A percentile compares a stretch with the other conserved stretches of the same genome.
Conservation (phyloP, 1,139 yeast species). For the Hyphopichia khmerensis region DNA sequence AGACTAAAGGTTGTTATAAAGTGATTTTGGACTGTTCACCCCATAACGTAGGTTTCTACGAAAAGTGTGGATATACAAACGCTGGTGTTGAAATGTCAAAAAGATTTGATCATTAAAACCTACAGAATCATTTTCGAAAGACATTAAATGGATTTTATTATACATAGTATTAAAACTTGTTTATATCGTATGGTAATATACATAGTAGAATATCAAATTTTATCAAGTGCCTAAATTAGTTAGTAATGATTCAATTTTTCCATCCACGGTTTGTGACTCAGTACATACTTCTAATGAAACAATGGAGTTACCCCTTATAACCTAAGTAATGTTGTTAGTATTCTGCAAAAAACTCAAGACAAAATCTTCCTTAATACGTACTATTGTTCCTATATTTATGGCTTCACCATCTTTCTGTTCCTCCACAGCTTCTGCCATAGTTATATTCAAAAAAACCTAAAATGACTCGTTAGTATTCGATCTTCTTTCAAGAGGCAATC, state of each 20-base stretch:
- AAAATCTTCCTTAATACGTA: too few species aligned
- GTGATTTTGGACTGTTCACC: conserved; percentile 86
- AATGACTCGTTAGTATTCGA: neutral
- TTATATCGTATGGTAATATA: neutral
- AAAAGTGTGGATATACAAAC: conserved; percentile 70
- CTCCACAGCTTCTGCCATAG: conserved; percentile 73
- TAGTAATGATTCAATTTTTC: conserved; percentile 3
- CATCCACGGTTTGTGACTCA: neutral
- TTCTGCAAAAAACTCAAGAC: too few species aligned
- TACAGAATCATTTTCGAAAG: neutral
- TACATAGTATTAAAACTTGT: neutral
- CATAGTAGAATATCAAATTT: conserved; percentile 11
- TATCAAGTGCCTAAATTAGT: conserved; percentile 22
- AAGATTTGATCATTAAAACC: conserved; percentile 16
- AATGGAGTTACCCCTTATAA: conserved; percentile 61
- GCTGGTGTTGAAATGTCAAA: conserved; percentile 75
- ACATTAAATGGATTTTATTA: too few species aligned
- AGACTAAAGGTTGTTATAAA: conserved; percentile 73
- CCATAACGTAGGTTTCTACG: conserved; percentile 79
- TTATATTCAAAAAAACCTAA: conserved; percentile 65
- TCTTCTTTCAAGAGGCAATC: neutral
- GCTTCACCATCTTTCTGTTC: conserved; percentile 51
- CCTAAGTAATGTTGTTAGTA: conserved; percentile 34
- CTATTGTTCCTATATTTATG: conserved; percentile 56
- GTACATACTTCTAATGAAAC: conserved; percentile 54